phyloP scores from a whole-genome alignment of 1,139 yeast species.

The Lodderomyces parapsilosis region DNA sequence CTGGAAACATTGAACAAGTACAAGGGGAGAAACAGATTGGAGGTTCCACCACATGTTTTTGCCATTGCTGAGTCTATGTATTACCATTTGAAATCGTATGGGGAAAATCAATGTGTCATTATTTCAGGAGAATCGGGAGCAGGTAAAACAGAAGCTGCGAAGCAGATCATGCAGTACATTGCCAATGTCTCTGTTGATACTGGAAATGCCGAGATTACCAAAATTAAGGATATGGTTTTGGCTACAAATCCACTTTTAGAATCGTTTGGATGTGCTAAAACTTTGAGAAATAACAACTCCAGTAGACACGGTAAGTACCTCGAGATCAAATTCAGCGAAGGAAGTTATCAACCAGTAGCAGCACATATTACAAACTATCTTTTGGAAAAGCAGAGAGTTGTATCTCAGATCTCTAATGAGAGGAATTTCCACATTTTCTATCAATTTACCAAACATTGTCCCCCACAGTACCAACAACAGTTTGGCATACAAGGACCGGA shows the following conservation, averaged over 20 bases:
- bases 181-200: slow-evolving; percentile 68
- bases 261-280: slow-evolving; percentile 98
- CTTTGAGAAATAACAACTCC: slow-evolving; percentile 91
- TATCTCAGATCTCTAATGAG: slow-evolving; percentile 86
- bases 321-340: slow-evolving; percentile 81
- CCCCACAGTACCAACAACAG: slow-evolving; percentile 75
- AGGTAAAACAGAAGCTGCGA: slow-evolving; percentile 98
- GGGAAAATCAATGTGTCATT: slow-evolving; percentile 95
- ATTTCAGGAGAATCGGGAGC: slow-evolving; percentile 99
- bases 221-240: slow-evolving; percentile 93
- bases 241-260: slow-evolving; percentile 97
- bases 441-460: slow-evolving; percentile 91
- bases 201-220: slow-evolving; percentile 58
- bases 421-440: slow-evolving; percentile 97
- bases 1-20: slow-evolving; percentile 71
- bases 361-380: slow-evolving; percentile 95
- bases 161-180: slow-evolving; percentile 96
- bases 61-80: slow-evolving; percentile 98
- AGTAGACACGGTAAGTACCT: slow-evolving; percentile 97
- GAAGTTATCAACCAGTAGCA: slow-evolving; percentile 80
- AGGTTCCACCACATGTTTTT: slow-evolving; percentile 98
- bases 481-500: slow-evolving; percentile 95
- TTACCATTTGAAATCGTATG: slow-evolving; percentile 90
- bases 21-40: slow-evolving; percentile 89
- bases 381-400: slow-evolving; percentile 93